Percentiles rank a stretch among this genome's conserved stretches.
phyloP scores from a whole-genome alignment of 257 asterid genomes.

The Eustoma russellianum region DNA sequence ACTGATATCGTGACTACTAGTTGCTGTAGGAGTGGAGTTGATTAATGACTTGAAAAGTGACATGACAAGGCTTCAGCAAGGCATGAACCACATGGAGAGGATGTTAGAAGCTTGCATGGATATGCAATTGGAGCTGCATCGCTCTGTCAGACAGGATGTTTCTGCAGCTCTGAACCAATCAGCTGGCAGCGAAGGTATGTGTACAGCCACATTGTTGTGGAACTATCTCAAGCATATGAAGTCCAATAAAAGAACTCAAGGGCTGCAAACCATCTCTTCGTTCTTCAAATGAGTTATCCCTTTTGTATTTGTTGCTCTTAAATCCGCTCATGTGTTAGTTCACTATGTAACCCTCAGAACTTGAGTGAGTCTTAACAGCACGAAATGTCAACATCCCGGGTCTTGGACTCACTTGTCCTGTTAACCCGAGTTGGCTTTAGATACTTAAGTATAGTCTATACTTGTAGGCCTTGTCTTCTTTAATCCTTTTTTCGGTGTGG shows the following conservation, averaged over 20 bases:
- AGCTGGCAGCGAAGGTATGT: conserved; percentile 63
- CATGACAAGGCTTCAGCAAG: conserved; percentile 80
- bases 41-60: conserved; percentile 76
- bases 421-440: too few relatives aligned
- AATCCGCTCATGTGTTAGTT: not conserved
- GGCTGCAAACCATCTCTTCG: not conserved
- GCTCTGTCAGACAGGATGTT: conserved; percentile 92
- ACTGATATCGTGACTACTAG: conserved; percentile 3
- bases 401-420: too few relatives aligned
- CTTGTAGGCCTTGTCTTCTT: conserved; percentile 23
- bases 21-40: conserved; percentile 69
- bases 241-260: not conserved
- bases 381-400: too few relatives aligned
- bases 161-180: conserved; percentile 90
- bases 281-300: not conserved
- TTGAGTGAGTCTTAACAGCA: too few relatives aligned
- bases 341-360: too few relatives aligned
- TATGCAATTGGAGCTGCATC: conserved; percentile 96
- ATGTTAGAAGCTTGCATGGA: conserved; percentile 99
- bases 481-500: not conserved
- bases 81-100: conserved; percentile 95
- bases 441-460: not conserved
- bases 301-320: too few relatives aligned
- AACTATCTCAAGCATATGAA: too few relatives aligned
- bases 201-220: not conserved